A percentile compares a stretch with the other conserved stretches of the same genome.
These are phyloP conservation scores for Grifola frondosa DNA, from an alignment of 1,284 basidiomycete genomes.

Conservation along the genomic window DNA sequence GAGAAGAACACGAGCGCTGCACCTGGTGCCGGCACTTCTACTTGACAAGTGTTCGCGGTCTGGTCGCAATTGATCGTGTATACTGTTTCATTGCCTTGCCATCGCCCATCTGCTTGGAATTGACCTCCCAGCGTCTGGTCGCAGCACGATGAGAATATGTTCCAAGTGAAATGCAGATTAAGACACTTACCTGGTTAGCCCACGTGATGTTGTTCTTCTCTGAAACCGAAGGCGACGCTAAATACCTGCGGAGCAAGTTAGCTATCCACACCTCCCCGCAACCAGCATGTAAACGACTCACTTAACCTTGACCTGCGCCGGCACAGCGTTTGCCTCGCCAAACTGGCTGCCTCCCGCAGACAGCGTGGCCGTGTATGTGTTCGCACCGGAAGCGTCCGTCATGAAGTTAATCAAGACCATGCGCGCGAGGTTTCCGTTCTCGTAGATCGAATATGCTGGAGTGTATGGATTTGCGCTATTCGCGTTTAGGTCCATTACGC, in stretches of 20 bases:
- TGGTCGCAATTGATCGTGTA: constrained; percentile 44
- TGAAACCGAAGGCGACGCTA: constrained; percentile 50
- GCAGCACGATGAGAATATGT: not conserved
- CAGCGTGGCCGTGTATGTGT: constrained; percentile 47
- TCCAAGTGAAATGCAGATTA: not conserved
- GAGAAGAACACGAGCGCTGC: constrained; percentile 56
- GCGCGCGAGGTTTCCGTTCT: constrained; percentile 52
- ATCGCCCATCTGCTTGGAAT: constrained; percentile 56
- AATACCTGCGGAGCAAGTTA: constrained; percentile 38
- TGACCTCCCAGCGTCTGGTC: constrained; percentile 69
- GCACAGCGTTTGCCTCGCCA: constrained; percentile 35
- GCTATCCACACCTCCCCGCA: not conserved
- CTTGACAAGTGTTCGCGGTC: constrained; percentile 40
- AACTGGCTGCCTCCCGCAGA: constrained; percentile 44
- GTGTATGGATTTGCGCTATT: constrained; percentile 52
- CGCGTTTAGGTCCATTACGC: constrained; percentile 57
- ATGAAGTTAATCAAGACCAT: constrained; percentile 71
- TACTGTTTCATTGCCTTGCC: constrained; percentile 41
- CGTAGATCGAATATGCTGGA: constrained; percentile 74
- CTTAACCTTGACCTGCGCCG: constrained; percentile 48
- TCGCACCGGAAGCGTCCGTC: constrained; percentile 49
- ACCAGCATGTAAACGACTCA: constrained; percentile 29
- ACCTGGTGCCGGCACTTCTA: constrained; percentile 52
- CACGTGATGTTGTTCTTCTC: constrained; percentile 73
- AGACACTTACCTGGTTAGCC: constrained; percentile 42